phyloP scores from a whole-genome alignment of 768 basidiomycete species.

The Trametes villosa region DNA sequence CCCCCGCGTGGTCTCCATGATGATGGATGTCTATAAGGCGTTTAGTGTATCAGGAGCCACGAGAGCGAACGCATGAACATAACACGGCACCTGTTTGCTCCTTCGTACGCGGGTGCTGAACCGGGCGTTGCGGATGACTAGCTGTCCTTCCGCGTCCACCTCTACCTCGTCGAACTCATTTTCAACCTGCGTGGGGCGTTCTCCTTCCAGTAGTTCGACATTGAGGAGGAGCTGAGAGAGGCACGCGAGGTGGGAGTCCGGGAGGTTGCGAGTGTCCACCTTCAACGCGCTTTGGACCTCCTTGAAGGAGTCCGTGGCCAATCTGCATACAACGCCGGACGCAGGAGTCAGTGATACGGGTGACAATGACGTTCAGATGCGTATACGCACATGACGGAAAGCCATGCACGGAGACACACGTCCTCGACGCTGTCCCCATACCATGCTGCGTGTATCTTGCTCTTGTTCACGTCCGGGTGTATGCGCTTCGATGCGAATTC shows the following conservation, averaged over 20 bases:
- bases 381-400: constrained; percentile 34
- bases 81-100: constrained; percentile 40
- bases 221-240: constrained; percentile 39
- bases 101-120: constrained; percentile 47
- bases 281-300: constrained; percentile 3
- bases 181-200: constrained; percentile 37
- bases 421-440: constrained; percentile 30
- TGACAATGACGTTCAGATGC: not conserved
- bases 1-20: constrained; percentile 42
- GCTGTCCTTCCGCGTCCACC: constrained; percentile 32
- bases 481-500: constrained; percentile 33
- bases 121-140: constrained; percentile 42
- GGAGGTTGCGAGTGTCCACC: constrained; percentile 24
- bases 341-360: not conserved
- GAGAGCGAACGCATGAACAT: no score
- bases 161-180: constrained; percentile 40
- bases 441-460: constrained; percentile 38
- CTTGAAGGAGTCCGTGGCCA: constrained; percentile 22
- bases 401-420: constrained; percentile 44
- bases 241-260: constrained; percentile 37
- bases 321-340: constrained; percentile 24
- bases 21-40: constrained; percentile 36
- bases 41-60: not conserved
- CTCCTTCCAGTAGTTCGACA: constrained; percentile 38
- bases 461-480: constrained; percentile 6